These are phyloP conservation scores for Spergularia bocconei DNA, from an alignment of 148 eudicot genomes.

Conservation along the genomic window DNA sequence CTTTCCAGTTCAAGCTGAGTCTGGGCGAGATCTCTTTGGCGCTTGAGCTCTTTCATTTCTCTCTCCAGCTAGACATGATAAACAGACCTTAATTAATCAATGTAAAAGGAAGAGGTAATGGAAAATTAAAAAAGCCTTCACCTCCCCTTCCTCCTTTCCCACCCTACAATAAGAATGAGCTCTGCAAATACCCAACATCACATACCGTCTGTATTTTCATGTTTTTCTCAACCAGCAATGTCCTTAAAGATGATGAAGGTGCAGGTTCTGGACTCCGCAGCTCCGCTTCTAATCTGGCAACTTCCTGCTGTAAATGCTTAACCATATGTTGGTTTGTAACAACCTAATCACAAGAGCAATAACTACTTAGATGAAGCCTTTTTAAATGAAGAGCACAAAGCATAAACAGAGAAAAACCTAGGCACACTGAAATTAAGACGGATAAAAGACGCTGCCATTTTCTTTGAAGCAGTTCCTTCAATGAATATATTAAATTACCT, in stretches of 20 bases:
- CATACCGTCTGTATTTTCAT: constrained; percentile 79
- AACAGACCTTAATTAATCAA: constrained; percentile 14
- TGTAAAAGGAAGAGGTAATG: neutral
- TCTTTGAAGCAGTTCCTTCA: neutral
- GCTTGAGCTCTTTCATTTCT: constrained; percentile 83
- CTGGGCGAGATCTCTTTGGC: constrained; percentile 67
- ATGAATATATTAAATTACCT: constrained; percentile 49
- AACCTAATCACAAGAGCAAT: constrained; percentile 46
- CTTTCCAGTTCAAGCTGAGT: constrained; percentile 75
- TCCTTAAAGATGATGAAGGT: constrained; percentile 46
- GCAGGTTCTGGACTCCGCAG: constrained; percentile 82
- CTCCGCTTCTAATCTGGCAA: constrained; percentile 93
- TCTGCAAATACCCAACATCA: too few relatives aligned
- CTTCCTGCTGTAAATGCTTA: constrained; percentile 82
- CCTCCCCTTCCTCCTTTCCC: neutral
- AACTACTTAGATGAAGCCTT: constrained; percentile 8
- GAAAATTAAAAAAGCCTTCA: neutral
- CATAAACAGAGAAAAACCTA: constrained; percentile 10
- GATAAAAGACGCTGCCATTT: neutral
- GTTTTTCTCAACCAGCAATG: constrained; percentile 71
- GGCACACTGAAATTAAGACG: neutral
- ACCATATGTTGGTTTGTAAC: constrained; percentile 79
- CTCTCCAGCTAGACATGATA: constrained; percentile 67
- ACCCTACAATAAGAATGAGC: neutral
- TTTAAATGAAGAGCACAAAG: neutral